Evolutionary conservation across 768 basidiomycete genomes (phyloP).

Genomic region (Hysterangium stoloniferum): DNA sequence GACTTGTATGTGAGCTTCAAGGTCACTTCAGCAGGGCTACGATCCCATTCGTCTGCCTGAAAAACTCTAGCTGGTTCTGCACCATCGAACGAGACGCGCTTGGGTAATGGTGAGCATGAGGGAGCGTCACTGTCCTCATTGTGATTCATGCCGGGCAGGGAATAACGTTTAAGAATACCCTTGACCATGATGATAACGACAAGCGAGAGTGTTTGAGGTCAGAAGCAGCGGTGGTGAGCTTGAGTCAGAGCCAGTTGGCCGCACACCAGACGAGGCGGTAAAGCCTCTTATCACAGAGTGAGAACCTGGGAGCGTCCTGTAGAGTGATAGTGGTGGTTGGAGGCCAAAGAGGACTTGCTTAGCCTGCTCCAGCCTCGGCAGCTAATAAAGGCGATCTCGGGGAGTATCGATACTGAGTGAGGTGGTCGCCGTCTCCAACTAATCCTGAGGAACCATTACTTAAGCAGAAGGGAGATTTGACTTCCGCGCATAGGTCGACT

Average conservation of each 20-base stretch:
- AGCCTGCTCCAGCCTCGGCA: neutral
- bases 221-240: neutral
- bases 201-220: neutral
- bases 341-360: neutral
- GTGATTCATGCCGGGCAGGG: neutral
- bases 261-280: slow-evolving; percentile 9
- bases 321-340: neutral
- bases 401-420: too few species aligned
- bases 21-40: slow-evolving; percentile 61
- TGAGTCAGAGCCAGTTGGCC: neutral
- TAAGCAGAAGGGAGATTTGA: too few species aligned
- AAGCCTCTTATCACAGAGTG: slow-evolving; percentile 3
- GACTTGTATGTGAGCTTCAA: slow-evolving; percentile 59
- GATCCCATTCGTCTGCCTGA: slow-evolving; percentile 72
- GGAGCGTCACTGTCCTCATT: neutral
- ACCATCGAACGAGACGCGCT: slow-evolving; percentile 57
- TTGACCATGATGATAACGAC: slow-evolving; percentile 4
- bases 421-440: neutral
- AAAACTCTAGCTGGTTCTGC: slow-evolving; percentile 50
- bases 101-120: slow-evolving; percentile 19
- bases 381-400: neutral
- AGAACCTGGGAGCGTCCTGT: neutral
- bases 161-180: slow-evolving; percentile 11
- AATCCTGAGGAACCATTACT: neutral
- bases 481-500: too few species aligned